Evolutionary conservation across 169 alveolate genomes (phyloP).

Genomic region (Eimeria maxima): DNA sequence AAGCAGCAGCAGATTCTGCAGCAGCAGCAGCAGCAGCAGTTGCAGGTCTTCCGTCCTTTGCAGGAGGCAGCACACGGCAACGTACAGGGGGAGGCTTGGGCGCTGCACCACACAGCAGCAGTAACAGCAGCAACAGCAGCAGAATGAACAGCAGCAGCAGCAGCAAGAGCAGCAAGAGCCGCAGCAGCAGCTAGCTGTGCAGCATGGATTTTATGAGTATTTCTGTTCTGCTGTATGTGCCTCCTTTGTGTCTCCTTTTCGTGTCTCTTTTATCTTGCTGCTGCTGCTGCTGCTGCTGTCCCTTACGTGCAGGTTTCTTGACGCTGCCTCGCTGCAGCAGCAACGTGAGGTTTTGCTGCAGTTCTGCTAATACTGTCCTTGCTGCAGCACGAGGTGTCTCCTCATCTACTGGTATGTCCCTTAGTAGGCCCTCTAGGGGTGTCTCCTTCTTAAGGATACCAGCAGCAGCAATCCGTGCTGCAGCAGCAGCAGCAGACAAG

Average conservation of each 20-base stretch:
- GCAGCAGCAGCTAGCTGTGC: conserved; percentile 1
- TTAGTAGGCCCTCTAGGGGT: neutral
- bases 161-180: neutral
- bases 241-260: neutral
- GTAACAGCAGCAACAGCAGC: conserved; percentile 59
- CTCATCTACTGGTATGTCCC: neutral
- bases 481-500: neutral
- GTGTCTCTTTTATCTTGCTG: neutral
- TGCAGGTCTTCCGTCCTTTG: conserved; percentile 34
- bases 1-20: conserved; percentile 38
- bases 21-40: neutral
- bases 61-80: conserved; percentile 22
- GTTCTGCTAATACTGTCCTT: conserved; percentile 12
- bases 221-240: neutral
- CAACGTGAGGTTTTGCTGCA: neutral
- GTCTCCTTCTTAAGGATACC: too few species aligned
- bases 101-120: neutral
- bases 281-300: neutral
- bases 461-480: neutral
- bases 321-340: conserved; percentile 49
- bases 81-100: neutral
- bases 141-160: neutral
- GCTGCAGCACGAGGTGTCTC: neutral
- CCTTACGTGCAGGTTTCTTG: neutral
- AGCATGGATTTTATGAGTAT: too few species aligned